A percentile compares a stretch with the other conserved stretches of the same genome.
Evolutionary conservation across 208 protist species (phyloP).

Genomic region (Porcisia hertigi): DNA sequence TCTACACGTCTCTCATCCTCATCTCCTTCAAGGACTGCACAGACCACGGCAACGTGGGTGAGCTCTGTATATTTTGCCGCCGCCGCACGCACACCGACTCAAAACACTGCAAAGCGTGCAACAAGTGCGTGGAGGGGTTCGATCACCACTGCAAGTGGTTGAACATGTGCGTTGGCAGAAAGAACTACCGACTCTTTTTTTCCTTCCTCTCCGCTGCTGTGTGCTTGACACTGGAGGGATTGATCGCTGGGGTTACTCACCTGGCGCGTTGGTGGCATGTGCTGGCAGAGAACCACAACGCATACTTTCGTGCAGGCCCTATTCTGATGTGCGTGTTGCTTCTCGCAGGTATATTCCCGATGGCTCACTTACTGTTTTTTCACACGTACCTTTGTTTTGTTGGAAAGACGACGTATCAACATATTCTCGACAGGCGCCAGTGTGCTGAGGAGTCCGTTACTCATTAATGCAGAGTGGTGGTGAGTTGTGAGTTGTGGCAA

Average conservation of each 20-base stretch:
- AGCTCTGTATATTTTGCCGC: constrained; percentile 67
- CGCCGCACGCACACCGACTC: constrained; percentile 51
- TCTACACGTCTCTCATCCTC: constrained; percentile 26
- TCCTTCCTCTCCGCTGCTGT: constrained; percentile 45
- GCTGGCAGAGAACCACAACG: constrained; percentile 35
- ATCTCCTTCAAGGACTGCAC: constrained; percentile 70
- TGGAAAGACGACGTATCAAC: constrained; percentile 70
- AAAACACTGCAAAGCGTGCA: constrained; percentile 92
- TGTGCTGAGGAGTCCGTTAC: background rate
- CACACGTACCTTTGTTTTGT: constrained; percentile 61
- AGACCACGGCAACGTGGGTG: constrained; percentile 52
- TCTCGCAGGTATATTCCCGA: constrained; percentile 37
- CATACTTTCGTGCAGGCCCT: constrained; percentile 69
- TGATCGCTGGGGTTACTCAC: constrained; percentile 45
- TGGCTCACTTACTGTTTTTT: constrained; percentile 71
- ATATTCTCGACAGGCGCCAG: constrained; percentile 61
- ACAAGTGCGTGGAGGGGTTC: constrained; percentile 87
- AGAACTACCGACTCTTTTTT: constrained; percentile 86
- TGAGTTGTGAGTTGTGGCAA: background rate
- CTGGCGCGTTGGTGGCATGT: constrained; percentile 61
- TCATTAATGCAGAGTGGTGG: background rate
- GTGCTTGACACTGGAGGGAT: constrained; percentile 27
- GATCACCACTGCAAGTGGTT: constrained; percentile 95
- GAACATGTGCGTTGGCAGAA: constrained; percentile 86
- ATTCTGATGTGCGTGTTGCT: constrained; percentile 54